A percentile compares a stretch with the other conserved stretches of the same genome.
Conservation (phyloP, 2,329 filamentous ascomycete species). For the Aureobasidium pullulans region DNA sequence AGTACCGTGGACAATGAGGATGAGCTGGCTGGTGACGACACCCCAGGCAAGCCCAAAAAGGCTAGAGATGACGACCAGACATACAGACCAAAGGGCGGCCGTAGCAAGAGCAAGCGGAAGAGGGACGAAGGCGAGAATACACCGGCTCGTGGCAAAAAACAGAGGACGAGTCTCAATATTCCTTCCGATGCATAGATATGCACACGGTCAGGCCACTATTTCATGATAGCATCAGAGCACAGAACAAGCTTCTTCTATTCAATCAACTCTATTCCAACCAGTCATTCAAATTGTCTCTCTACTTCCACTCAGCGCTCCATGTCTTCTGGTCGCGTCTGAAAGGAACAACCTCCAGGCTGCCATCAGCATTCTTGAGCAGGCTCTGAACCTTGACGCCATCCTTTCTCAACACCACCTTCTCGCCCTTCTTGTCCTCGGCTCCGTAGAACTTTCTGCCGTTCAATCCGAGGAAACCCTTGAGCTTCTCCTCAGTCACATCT, state of each 20-base stretch:
- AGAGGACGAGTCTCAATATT: constrained; percentile 17
- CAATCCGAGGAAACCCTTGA: constrained; percentile 52
- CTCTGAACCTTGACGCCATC: constrained; percentile 49
- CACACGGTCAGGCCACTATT: neutral
- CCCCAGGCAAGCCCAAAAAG: constrained; percentile 28
- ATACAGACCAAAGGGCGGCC: constrained; percentile 43
- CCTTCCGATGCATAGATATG: neutral
- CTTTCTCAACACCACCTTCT: constrained; percentile 51
- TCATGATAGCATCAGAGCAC: too few relatives aligned
- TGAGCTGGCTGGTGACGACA: constrained; percentile 31
- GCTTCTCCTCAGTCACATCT: constrained; percentile 46
- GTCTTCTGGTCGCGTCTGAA: constrained; percentile 57
- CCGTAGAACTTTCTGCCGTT: constrained; percentile 53
- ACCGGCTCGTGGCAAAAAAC: constrained; percentile 17
- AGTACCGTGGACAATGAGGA: constrained; percentile 26
- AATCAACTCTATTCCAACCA: neutral
- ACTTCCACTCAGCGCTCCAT: constrained; percentile 45
- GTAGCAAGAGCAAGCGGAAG: constrained; percentile 38
- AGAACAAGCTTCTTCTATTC: neutral
- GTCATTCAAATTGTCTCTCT: neutral
- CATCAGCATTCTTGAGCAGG: constrained; percentile 46
- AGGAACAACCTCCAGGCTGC: constrained; percentile 54
- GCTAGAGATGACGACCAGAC: constrained; percentile 35
- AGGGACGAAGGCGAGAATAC: constrained; percentile 19
- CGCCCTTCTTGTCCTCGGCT: constrained; percentile 37